These are phyloP conservation scores for Dipodascopsis uninucleata DNA, from an alignment of 805 yeast genomes.

Conservation along the genomic window DNA sequence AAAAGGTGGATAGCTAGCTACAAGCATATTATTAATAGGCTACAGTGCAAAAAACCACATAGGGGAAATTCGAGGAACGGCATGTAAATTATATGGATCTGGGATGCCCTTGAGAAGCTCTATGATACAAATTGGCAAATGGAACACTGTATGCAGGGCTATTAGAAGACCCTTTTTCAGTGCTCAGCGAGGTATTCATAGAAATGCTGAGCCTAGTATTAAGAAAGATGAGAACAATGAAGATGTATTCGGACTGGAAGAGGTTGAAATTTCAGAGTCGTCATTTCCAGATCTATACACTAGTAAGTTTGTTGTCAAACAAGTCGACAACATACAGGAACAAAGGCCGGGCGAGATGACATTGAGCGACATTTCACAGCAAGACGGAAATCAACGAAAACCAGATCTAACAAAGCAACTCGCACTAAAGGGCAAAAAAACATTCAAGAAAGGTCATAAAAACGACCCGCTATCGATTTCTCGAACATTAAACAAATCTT, in stretches of 20 bases:
- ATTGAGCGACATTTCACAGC: background rate
- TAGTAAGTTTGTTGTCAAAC: too few relatives aligned
- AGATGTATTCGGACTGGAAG: background rate
- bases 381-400: background rate
- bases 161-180: too few relatives aligned
- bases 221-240: background rate
- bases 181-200: too few relatives aligned
- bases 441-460: background rate
- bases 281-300: slow-evolving; percentile 10
- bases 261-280: slow-evolving; percentile 8
- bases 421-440: background rate
- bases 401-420: background rate
- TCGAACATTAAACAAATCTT: background rate
- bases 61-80: too few relatives aligned
- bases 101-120: too few relatives aligned
- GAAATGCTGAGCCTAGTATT: too few relatives aligned
- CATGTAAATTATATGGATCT: too few relatives aligned
- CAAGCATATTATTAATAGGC: too few relatives aligned
- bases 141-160: too few relatives aligned
- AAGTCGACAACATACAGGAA: slow-evolving; percentile 2
- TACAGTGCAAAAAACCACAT: too few relatives aligned
- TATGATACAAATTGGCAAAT: too few relatives aligned
- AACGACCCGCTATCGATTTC: slow-evolving; percentile 1
- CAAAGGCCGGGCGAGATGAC: slow-evolving; percentile 1
- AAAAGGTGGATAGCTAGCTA: too few relatives aligned